Conservation (phyloP, 2,329 filamentous ascomycete genomes). For the Aurifilum marmelostoma region DNA sequence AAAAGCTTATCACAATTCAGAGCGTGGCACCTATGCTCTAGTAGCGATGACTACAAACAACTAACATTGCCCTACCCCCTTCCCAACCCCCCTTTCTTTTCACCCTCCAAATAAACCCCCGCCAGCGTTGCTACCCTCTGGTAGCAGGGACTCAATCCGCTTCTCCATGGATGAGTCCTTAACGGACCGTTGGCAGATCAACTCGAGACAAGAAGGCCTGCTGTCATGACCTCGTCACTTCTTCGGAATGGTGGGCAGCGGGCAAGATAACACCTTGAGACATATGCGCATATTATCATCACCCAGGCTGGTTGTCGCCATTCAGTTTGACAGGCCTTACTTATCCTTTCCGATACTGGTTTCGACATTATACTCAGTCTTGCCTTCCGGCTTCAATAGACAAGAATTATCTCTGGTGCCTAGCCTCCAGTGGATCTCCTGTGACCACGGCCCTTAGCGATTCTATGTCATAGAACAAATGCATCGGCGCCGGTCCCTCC, state of each 20-base stretch:
- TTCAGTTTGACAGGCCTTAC: background rate
- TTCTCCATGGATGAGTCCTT: constrained; percentile 66
- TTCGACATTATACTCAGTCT: background rate
- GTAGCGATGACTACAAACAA: background rate
- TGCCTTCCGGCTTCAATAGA: background rate
- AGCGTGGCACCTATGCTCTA: constrained; percentile 17
- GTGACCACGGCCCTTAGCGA: constrained; percentile 3
- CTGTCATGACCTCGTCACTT: constrained; percentile 39
- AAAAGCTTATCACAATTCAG: constrained; percentile 15
- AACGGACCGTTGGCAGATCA: constrained; percentile 83
- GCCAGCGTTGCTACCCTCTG: constrained; percentile 77
- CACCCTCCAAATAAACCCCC: no score
- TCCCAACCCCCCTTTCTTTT: constrained; percentile 23
- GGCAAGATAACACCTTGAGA: constrained; percentile 48
- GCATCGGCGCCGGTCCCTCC: constrained; percentile 9
- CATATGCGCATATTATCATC: constrained; percentile 13
- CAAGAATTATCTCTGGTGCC: background rate
- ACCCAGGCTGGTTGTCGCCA: no score
- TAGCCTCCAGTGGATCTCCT: background rate
- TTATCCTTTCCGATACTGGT: no score
- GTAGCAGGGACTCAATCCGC: constrained; percentile 71
- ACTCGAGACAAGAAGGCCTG: constrained; percentile 44
- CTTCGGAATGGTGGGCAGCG: constrained; percentile 41
- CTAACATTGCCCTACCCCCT: background rate
- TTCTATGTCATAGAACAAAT: background rate